Conservation (phyloP, 176 grass and related monocot species). For the Zea luxurians region DNA sequence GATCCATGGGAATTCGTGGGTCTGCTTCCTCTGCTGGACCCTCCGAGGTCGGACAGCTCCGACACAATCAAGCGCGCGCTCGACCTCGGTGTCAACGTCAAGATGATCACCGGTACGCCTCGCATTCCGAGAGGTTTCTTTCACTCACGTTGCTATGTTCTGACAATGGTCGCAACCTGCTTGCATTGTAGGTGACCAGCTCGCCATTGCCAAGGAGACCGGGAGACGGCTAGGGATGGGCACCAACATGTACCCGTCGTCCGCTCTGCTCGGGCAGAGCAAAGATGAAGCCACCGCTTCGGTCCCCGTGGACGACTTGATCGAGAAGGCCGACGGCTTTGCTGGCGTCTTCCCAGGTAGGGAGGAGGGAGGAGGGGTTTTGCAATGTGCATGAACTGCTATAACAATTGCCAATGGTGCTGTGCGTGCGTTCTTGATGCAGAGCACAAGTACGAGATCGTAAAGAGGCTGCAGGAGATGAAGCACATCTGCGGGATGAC, state of each 20-base stretch:
- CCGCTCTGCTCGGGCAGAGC: constrained; percentile 60
- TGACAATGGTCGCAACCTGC: not conserved
- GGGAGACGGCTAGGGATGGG: constrained; percentile 94
- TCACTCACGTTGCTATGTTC: not conserved
- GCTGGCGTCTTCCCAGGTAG: constrained; percentile 93
- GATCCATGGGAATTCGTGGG: constrained; percentile 78
- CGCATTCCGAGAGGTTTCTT: not conserved
- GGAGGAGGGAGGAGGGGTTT: too few species aligned
- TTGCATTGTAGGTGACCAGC: constrained; percentile 65
- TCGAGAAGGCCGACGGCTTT: constrained; percentile 93
- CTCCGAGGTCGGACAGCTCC: constrained; percentile 75
- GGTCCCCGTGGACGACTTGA: constrained; percentile 69
- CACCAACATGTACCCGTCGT: constrained; percentile 96
- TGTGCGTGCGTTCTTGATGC: not conserved
- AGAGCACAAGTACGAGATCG: constrained; percentile 99
- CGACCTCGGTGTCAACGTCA: constrained; percentile 82
- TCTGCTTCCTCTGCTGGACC: constrained; percentile 81
- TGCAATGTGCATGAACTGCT: not conserved
- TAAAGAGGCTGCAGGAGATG: constrained; percentile 85
- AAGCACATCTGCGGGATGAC: constrained; percentile 98
- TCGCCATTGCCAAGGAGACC: constrained; percentile 94
- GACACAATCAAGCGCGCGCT: constrained; percentile 75
- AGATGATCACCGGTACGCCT: constrained; percentile 92
- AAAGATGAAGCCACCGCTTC: constrained; percentile 64
- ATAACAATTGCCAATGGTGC: too few species aligned